Base-by-base conservation (phyloP, 257 asterid genomes). In the Cinchona pubescens region DNA sequence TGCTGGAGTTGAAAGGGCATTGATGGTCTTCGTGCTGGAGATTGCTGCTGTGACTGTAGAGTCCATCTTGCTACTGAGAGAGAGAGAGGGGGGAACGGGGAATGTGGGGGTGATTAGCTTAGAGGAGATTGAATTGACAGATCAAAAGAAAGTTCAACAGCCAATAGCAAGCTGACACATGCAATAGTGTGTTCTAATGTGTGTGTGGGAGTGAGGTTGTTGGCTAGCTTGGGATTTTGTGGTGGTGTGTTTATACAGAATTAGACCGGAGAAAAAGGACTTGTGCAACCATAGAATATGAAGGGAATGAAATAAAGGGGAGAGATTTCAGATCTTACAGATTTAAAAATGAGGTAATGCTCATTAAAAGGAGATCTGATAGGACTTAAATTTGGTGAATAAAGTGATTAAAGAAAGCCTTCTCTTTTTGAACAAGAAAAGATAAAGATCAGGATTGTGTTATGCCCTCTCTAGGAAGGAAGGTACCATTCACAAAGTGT, bases 351-450 rank as follows among this genome's bases (percentile, higher is more conserved):
- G 38, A 68, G 62, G 51, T 58, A 45, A 71, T 71, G 48, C 23
- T 71, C 59, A 35, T 3, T 30, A 27, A 67, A 69, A 46, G 10
- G 14, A 70, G 35, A 23, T 18, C 18, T 53, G 32, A 62, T 49
- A 19, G 1, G 55, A 25, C 38, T 18, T 55, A 76, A 64, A 76
- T 19, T 40, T 71, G 72, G 75, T 7, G 62, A 71, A 71, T 49
- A 81, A 67, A 81, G 84, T 67, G 65, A 69, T 51, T 18, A 69
- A 73, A 67, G 13, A 32, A 68, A n/a, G 51, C 38, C 65, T 42
- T 59, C 38, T 79, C 62, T 48, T 32, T 29, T 43, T 12, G 29
- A 74, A 30, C 11, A 1, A 0, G 15, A 60, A 48, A 30, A 34
- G 55, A 38, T 0, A 49, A 15, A 43, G 27, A 25, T 62, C 25